Conservation (phyloP, 2,329 filamentous ascomycete species). For the Cercospora brassicicola region DNA sequence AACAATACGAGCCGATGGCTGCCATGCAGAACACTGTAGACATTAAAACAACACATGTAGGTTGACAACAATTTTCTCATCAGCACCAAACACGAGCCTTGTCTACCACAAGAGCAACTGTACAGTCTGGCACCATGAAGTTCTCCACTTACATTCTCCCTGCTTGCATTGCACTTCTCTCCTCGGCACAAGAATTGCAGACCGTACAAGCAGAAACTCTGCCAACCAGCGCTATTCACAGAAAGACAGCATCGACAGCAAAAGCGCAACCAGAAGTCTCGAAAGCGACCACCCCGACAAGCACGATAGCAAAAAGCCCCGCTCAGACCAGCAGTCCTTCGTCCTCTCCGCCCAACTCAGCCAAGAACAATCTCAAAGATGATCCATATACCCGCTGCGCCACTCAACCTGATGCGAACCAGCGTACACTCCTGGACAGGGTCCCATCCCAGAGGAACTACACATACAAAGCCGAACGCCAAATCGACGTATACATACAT, state of each 20-base stretch:
- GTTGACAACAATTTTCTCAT: neutral
- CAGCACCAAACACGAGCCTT: neutral
- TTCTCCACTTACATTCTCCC: neutral
- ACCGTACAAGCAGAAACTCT: neutral
- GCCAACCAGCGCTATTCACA: neutral
- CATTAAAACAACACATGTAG: constrained; percentile 1
- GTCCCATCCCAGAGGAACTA: constrained; percentile 9
- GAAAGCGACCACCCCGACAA: neutral
- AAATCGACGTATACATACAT: constrained; percentile 41
- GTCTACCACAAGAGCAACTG: neutral
- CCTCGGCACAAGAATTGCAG: constrained; percentile 3
- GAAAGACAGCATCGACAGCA: constrained; percentile 5
- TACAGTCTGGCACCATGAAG: neutral
- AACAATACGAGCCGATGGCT: neutral
- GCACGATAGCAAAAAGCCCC: neutral
- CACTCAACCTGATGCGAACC: constrained; percentile 4
- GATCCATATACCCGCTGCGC: constrained; percentile 8
- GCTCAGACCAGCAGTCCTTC: neutral
- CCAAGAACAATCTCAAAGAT: neutral
- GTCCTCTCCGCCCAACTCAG: neutral
- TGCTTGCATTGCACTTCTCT: neutral
- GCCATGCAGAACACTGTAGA: neutral
- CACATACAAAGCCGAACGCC: constrained; percentile 7
- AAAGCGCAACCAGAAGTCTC: neutral
- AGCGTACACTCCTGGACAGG: constrained; percentile 4